phyloP scores from a whole-genome alignment of 202 grass and related monocot genomes.

The Panicum hallii region DNA sequence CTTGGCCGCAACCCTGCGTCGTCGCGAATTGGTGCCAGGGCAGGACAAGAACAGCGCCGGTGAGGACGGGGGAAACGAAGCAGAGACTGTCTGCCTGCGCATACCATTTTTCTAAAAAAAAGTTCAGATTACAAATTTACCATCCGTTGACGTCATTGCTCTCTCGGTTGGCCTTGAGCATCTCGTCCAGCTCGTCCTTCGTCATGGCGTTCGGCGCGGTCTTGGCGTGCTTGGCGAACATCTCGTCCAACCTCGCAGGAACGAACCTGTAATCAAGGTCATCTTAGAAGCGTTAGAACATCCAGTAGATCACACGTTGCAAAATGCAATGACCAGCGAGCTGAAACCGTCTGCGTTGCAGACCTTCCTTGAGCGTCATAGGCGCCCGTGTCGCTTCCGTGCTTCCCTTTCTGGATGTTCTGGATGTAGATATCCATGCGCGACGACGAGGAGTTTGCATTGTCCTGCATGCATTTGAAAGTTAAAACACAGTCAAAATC shows the following conservation, averaged over 20 bases:
- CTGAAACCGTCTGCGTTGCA: not conserved
- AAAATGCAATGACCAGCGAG: not conserved
- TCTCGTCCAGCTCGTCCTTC: slow-evolving; percentile 52
- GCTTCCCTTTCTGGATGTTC: slow-evolving; percentile 67
- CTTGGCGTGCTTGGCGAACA: slow-evolving; percentile 70
- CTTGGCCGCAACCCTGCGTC: slow-evolving; percentile 45
- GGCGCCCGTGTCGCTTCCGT: slow-evolving; percentile 59
- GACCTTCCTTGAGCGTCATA: slow-evolving; percentile 66
- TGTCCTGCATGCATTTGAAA: slow-evolving; percentile 35
- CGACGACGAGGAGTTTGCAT: slow-evolving; percentile 20
- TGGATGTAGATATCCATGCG: slow-evolving; percentile 51
- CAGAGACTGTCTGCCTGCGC: no score
- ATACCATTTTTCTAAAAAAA: no score
- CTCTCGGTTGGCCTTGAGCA: slow-evolving; percentile 53
- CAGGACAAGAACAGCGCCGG: not conserved
- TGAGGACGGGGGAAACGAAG: no score
- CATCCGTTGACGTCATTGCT: slow-evolving; percentile 56
- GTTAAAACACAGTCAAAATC: not conserved
- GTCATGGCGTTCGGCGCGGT: slow-evolving; percentile 51
- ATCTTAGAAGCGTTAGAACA: not conserved
- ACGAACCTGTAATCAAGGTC: slow-evolving; percentile 57
- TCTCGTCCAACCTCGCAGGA: slow-evolving; percentile 62
- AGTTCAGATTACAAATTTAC: slow-evolving; percentile 32
- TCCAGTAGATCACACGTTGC: not conserved
- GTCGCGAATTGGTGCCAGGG: not conserved